Evolutionary conservation across 371 early-diverging fungal genomes (phyloP), one percentile per base, ranked within the genome.

Genomic region (Mucor saturninus): DNA sequence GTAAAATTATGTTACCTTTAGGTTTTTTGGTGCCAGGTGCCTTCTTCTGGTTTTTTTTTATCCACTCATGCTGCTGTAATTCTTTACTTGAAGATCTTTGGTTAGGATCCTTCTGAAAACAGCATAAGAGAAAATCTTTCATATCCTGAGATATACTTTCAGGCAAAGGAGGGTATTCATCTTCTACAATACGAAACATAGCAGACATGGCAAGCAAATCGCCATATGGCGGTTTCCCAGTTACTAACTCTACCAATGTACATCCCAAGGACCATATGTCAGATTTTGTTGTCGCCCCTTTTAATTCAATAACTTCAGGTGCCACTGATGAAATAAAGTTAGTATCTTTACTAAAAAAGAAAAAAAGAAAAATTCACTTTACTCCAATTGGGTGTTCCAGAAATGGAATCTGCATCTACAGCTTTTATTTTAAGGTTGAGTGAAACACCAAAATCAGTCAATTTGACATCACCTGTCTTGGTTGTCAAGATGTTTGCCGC

Each of bases 321-420:
- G 98, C 95, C 97, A 98, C 91, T 92, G 4, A 6, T 6, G 35
- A 35, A 35, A 35, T 35, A 35, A 8, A 4, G 35, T 35, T 35
- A 35, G 35, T 35, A 35, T 35, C 35, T 35, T 4, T 35, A 6
- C 8, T 35, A 35, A 35, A 6, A 35, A 35, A 57, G 58, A 62
- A 58, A 15, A 65, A 56, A 8, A 6, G 28, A 30, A 21, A 21
- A 21, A 21, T 21, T 30, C 29, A 49, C 49, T 83, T 60, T 85
- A 90, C 91, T 96, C 98, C 98, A 98, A 73, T 95, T 93, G 0
- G 98, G 97, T 13, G 95, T 94, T 10, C 98, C 98, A 13, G 93
- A 92, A 4, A 92, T 81, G 5, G 85, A 59, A 58, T 85, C 86
- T 52, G 83, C 84, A 52, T 91, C 89, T 13, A 76, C 86, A 54